phyloP scores from a whole-genome alignment of 306 rosid species.

The Herpetospermum pedunculosum region DNA sequence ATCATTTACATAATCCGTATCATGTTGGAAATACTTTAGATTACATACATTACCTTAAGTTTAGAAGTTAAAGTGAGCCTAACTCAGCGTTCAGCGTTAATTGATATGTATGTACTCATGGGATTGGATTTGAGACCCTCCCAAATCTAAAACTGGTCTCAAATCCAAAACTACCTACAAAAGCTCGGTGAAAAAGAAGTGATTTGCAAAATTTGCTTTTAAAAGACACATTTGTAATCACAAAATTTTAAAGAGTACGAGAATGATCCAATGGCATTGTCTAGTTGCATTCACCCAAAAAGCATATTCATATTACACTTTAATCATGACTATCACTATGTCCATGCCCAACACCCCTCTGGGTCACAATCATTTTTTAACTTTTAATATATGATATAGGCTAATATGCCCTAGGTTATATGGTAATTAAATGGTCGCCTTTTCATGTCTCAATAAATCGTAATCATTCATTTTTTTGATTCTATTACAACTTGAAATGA shows the following conservation, averaged over 20 bases:
- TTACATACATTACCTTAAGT: neutral
- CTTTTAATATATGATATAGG: neutral
- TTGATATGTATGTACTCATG: too few species aligned
- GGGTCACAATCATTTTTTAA: neutral
- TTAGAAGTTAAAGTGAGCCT: too few species aligned
- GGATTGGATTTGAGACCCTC: neutral
- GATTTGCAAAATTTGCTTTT: neutral
- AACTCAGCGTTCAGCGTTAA: too few species aligned
- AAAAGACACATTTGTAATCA: neutral
- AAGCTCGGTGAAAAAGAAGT: neutral
- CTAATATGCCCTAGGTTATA: neutral
- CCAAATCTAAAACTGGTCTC: neutral
- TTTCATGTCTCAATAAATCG: neutral
- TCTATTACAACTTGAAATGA: too few species aligned
- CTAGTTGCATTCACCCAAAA: neutral
- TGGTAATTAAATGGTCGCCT: neutral
- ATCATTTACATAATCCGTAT: too few species aligned
- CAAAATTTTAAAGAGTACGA: neutral
- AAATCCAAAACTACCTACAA: neutral
- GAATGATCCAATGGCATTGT: constrained; percentile 2
- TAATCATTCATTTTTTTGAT: neutral
- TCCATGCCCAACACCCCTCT: neutral
- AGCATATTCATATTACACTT: neutral
- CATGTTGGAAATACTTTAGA: neutral
- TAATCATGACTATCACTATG: neutral